Conservation (phyloP, 148 eudicot genomes). For the Vaccinium macrocarpon region DNA sequence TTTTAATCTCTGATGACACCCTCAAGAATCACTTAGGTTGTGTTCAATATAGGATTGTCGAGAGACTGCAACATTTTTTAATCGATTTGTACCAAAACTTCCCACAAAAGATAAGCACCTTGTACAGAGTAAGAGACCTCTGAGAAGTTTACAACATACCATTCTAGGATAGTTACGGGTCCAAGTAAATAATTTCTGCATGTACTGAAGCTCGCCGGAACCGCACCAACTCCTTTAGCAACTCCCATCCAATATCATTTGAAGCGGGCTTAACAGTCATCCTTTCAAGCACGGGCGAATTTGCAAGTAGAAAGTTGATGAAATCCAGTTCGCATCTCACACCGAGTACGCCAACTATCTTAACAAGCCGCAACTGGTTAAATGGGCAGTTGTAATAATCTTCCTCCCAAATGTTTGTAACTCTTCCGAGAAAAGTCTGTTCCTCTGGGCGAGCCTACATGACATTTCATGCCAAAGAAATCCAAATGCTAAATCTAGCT, state of each 20-base stretch:
- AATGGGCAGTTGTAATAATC: slow-evolving; percentile 34
- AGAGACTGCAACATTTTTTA: background rate
- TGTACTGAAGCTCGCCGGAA: slow-evolving; percentile 61
- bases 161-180: slow-evolving; percentile 29
- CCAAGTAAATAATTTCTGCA: slow-evolving; percentile 64
- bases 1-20: background rate
- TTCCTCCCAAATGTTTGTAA: slow-evolving; percentile 32
- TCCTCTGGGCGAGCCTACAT: slow-evolving; percentile 70
- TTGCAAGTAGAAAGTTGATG: slow-evolving; percentile 62
- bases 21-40: background rate
- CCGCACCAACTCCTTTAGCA: slow-evolving; percentile 62
- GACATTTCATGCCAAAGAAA: background rate
- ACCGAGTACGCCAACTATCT: slow-evolving; percentile 45
- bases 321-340: slow-evolving; percentile 53
- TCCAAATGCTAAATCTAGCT: background rate
- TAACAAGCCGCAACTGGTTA: slow-evolving; percentile 49
- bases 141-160: background rate
- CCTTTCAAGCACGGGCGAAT: slow-evolving; percentile 66
- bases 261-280: slow-evolving; percentile 68
- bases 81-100: background rate
- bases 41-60: background rate
- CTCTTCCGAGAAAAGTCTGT: slow-evolving; percentile 22
- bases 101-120: background rate
- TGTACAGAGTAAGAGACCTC: background rate
- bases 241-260: slow-evolving; percentile 45